Base-by-base conservation (phyloP, 441 rosid species). In the Erodium texanum region DNA sequence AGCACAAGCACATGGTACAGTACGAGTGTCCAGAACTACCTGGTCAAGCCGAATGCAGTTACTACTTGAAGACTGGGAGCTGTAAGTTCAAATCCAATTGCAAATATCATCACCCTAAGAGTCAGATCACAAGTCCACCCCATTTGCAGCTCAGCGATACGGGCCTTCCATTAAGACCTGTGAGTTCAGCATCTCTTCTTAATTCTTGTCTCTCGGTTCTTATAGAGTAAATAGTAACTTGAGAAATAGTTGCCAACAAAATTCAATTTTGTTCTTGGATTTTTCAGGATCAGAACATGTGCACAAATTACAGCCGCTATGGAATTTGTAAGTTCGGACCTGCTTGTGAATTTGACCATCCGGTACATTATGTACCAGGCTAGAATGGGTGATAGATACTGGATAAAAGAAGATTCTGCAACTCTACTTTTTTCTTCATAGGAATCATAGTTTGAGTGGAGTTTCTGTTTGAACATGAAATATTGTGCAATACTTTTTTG, bases 261-360 rank as follows among this genome's bases (percentile, higher is more conserved):
- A n/a, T n/a, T n/a, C n/a, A n/a, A n/a, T n/a, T n/a, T n/a, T n/a
- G n/a, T 9, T 10, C 22, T 58, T 22, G 20, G n/a, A 54, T 22
- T 4, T 19, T 58, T 11, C 86, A 90, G 99, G 98, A 82, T 71
- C 91, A 92, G 77, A 78, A 41, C 63, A 62, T 85, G 63, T 94
- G 98, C 80, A 73, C 87, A 1, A 75, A 92, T 75, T 94, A 94
- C 84, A 89, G 86, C 75, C 88, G 95, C 41, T 90, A 89, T 48
- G 99, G 98, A 66, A 86, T 89, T 71, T 92, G 98, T 86, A 92
- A 90, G 80, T 94, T 81, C 5, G 99, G 99, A 9, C 98, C 94
- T 63, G 87, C 90, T 23, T 92, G 99, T 80, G 92, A 81, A 80
- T 94, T 86, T 66, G 86, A 90, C 84, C 99, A 94, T 80, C 86